Conservation (phyloP, 108 stramenopile species). For the Thalassiosira profunda region DNA sequence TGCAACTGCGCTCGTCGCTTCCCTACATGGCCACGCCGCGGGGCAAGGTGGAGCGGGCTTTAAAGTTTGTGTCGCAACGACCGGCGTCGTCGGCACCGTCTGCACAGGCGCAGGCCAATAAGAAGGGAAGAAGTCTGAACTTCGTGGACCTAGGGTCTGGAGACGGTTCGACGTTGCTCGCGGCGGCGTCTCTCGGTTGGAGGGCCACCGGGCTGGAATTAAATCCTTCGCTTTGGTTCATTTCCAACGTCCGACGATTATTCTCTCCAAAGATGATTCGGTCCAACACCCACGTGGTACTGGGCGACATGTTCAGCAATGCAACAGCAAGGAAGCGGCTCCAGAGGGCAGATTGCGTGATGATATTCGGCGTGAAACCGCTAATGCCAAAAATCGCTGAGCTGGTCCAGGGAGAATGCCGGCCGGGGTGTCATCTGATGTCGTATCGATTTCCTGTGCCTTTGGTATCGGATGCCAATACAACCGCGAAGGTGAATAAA, state of each 20-base stretch:
- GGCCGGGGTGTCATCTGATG: constrained; percentile 60
- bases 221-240: constrained; percentile 72
- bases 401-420: constrained; percentile 63
- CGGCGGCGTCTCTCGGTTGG: constrained; percentile 55
- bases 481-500: not conserved
- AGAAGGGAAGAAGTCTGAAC: constrained; percentile 4
- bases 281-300: constrained; percentile 38
- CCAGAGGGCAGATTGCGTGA: constrained; percentile 58
- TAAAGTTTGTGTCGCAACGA: constrained; percentile 41
- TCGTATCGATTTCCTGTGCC: constrained; percentile 85
- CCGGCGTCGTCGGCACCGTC: too few species aligned
- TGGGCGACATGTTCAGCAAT: constrained; percentile 59
- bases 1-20: constrained; percentile 51
- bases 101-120: not conserved
- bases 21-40: constrained; percentile 87
- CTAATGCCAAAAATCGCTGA: constrained; percentile 65
- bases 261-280: constrained; percentile 33
- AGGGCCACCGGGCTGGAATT: constrained; percentile 71
- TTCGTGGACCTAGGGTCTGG: constrained; percentile 78
- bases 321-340: constrained; percentile 2
- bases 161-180: constrained; percentile 75
- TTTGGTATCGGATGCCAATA: constrained; percentile 7
- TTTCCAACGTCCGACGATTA: constrained; percentile 61
- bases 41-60: constrained; percentile 65
- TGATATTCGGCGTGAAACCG: constrained; percentile 83